phyloP scores from a whole-genome alignment of 1,284 basidiomycete species.

The Entoloma clypeatum region DNA sequence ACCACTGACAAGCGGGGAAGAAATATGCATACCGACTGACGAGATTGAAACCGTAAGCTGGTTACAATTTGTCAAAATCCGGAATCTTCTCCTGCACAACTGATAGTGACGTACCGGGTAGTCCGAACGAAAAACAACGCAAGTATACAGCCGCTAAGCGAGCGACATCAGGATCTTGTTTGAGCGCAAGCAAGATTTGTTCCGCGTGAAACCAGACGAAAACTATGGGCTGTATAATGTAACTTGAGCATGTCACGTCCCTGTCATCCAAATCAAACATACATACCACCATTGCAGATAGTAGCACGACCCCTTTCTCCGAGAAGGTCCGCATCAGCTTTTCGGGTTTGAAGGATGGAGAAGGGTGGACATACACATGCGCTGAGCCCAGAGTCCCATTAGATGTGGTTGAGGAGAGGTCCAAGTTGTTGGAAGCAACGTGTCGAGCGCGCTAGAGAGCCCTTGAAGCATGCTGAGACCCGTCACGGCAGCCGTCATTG shows the following conservation, averaged over 20 bases:
- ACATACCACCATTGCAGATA: conserved; percentile 4
- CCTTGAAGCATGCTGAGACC: conserved; percentile 74
- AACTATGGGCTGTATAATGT: conserved; percentile 66
- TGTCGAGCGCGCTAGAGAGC: conserved; percentile 81
- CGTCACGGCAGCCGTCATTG: conserved; percentile 76
- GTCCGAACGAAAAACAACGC: conserved; percentile 70
- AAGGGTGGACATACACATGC: conserved; percentile 77
- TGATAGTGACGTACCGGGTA: conserved; percentile 51
- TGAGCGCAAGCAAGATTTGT: conserved; percentile 70
- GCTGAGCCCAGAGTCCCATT: conserved; percentile 87
- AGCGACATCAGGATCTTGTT: conserved; percentile 87
- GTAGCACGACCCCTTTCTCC: conserved; percentile 24
- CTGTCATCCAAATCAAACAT: no score
- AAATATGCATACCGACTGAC: conserved; percentile 52
- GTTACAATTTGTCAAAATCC: no score
- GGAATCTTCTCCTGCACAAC: conserved; percentile 11
- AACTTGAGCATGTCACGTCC: no score
- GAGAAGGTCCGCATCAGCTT: no score
- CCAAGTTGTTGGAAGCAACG: conserved; percentile 87
- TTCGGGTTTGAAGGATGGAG: no score
- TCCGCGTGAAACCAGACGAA: conserved; percentile 82
- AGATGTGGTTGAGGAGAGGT: conserved; percentile 78
- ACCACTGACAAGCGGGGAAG: conserved; percentile 18
- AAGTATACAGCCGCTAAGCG: conserved; percentile 74
- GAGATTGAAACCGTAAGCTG: conserved; percentile 76